Evolutionary conservation across 768 basidiomycete species (phyloP), one percentile per base, ranked within the genome.

Genomic region (Sporobolomyces roseus): DNA sequence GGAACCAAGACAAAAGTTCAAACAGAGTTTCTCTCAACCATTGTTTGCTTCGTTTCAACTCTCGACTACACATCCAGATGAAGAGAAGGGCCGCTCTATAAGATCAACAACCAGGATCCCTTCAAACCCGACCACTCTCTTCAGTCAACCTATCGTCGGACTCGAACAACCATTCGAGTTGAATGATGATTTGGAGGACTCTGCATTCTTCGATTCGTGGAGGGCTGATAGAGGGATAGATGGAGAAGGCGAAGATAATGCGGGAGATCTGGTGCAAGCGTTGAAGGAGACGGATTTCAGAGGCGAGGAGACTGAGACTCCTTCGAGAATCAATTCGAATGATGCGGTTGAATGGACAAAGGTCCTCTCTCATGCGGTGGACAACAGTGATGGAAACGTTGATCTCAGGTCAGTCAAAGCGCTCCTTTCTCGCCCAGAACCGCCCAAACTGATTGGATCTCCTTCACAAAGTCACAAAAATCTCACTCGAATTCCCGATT

Each of bases 31-130:
- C n/a, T n/a, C n/a, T n/a, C 45, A 23, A 29, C 54, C n/a, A 4
- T 33, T 30, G 14, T 35, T 43, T 21, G 32, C 55, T 30, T 9
- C 6, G 8, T 55, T 55, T 6, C 36, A 45, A 58, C 4, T 1
- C 14, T 23, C 38, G n/a, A n/a, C 48, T 46, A 43, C 27, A 35
- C 68, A 52, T 19, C 68, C 68, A 0, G 70, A 72, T 59, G 70
- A 72, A 54, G 70, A 72, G 54, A 67, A 67, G 43, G 70, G 70
- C 0, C 38, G 66, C 14, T 54, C 55, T 13, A 41, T 58, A 32
- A 36, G 63, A 19, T 50, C 63, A 10, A 3, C 16, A 10, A 49
- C 16, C 35, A 50, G 48, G 33, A n/a, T 32, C 3, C 29, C 36
- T 23, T 43, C 38, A 17, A 32, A 53, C 30, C 32, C 41, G 27